A percentile compares a stretch with the other conserved stretches of the same genome.
phyloP scores from a whole-genome alignment of 495 filamentous ascomycete species.

The Penicillium arizonense region DNA sequence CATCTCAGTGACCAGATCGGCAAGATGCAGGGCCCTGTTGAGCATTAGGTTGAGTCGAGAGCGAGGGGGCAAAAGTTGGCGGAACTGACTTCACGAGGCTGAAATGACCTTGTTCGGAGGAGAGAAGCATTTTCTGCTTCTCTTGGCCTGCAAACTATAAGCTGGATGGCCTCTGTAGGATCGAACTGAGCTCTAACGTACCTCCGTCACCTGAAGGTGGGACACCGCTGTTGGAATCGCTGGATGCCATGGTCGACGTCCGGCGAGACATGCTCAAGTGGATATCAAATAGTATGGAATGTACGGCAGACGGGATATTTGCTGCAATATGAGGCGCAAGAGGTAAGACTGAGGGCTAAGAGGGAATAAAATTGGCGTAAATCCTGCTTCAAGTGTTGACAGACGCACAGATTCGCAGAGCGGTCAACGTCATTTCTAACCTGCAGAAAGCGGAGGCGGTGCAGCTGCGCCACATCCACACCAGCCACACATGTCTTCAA shows the following conservation, averaged over 20 bases:
- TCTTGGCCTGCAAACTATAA: conserved; percentile 57
- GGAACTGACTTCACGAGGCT: conserved; percentile 63
- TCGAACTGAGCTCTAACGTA: conserved; percentile 23
- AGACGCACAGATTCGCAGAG: conserved; percentile 32
- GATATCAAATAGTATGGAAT: conserved; percentile 6
- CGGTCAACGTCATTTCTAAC: conserved; percentile 42
- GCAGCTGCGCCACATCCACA: conserved; percentile 28
- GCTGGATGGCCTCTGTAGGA: conserved; percentile 9
- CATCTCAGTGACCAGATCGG: conserved; percentile 91
- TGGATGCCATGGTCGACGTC: conserved; percentile 41
- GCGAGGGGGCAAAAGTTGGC: not conserved
- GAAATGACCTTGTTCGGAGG: conserved; percentile 73
- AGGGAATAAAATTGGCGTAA: conserved; percentile 23
- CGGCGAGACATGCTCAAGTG: conserved; percentile 47
- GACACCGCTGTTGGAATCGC: conserved; percentile 34
- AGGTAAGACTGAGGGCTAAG: conserved; percentile 15
- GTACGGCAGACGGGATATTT: not conserved
- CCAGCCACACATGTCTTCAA: conserved; percentile 21
- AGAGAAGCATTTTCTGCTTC: conserved; percentile 84
- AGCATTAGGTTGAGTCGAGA: conserved; percentile 14
- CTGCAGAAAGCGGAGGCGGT: conserved; percentile 23
- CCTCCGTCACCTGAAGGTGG: conserved; percentile 39
- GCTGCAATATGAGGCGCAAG: not conserved
- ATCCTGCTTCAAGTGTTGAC: conserved; percentile 38
- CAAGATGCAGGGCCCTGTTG: conserved; percentile 79